Conservation (phyloP, 805 yeast genomes). For the Yamadazyma nakazawae region DNA sequence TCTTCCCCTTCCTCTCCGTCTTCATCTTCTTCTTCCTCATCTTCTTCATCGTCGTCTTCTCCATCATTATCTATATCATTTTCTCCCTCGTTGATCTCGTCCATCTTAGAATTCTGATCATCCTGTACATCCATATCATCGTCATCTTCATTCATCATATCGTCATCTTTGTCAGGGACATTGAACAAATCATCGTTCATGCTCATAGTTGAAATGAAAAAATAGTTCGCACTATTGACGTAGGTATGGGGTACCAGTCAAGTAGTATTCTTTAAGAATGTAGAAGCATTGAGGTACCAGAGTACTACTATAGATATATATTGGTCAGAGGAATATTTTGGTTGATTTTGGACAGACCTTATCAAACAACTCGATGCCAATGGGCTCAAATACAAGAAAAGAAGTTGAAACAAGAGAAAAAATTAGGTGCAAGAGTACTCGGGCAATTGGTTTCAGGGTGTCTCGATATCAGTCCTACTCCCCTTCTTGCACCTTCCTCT, state of each 20-base stretch:
- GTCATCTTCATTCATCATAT: slow-evolving; percentile 11
- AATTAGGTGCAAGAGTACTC: too few species aligned
- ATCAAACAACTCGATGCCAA: too few species aligned
- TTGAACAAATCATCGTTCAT: slow-evolving; percentile 29
- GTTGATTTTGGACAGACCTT: too few species aligned
- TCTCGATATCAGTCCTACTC: too few species aligned
- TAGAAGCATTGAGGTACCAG: too few species aligned
- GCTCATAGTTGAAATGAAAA: slow-evolving; percentile 14
- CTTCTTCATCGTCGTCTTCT: slow-evolving; percentile 15
- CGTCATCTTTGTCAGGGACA: slow-evolving; percentile 13
- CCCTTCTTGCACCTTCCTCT: too few species aligned
- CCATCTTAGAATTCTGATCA: slow-evolving; percentile 17
- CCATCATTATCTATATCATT: slow-evolving; percentile 7
- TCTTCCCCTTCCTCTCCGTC: slow-evolving; percentile 19
- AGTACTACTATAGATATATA: too few species aligned
- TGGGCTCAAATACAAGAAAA: too few species aligned
- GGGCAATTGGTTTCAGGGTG: too few species aligned
- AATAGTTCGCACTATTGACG: slow-evolving; percentile 5
- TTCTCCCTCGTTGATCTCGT: slow-evolving; percentile 14
- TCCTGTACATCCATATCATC: slow-evolving; percentile 22
- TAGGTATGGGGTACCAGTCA: background rate
- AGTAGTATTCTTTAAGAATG: background rate
- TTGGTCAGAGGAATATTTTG: too few species aligned
- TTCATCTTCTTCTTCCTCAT: slow-evolving; percentile 19
- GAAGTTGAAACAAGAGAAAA: too few species aligned